Evolutionary conservation across 225 moss, liverwort and hornwort species (phyloP).

Genomic region (Climacium dendroides): DNA sequence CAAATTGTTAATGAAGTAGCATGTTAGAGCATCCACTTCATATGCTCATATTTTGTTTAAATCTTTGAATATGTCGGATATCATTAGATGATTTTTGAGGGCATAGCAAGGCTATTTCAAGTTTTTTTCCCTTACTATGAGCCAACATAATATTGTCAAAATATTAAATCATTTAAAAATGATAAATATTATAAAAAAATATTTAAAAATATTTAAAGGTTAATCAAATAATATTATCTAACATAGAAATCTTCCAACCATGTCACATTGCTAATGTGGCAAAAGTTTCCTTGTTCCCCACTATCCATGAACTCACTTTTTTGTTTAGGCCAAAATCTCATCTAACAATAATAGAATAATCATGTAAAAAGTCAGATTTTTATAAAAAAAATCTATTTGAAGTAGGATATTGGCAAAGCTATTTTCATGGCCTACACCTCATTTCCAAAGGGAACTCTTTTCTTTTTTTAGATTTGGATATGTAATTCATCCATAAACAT

Average conservation of each 20-base stretch:
- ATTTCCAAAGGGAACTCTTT: accelerated
- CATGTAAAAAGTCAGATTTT: not conserved
- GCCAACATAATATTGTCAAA: no score
- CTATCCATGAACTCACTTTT: no score
- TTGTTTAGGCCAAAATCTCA: no score
- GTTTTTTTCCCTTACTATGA: no score
- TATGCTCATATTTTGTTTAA: not conserved
- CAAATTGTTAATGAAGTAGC: not conserved
- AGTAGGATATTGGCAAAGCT: not conserved
- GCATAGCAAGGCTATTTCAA: no score
- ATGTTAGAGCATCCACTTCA: not conserved
- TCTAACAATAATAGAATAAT: not conserved
- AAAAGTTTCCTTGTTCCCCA: no score
- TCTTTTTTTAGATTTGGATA: accelerated
- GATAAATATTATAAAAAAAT: no score
- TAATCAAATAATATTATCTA: no score
- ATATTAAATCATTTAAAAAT: no score
- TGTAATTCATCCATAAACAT: accelerated
- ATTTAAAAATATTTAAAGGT: no score
- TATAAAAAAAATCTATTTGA: not conserved
- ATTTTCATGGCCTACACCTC: accelerated
- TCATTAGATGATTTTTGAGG: not conserved
- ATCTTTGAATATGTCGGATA: not conserved
- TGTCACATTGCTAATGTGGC: no score
- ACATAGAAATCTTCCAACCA: no score